Percentiles rank a stretch among this genome's conserved stretches.
phyloP scores from a whole-genome alignment of 2,329 filamentous ascomycete species.

The Pyricularia grisea region DNA sequence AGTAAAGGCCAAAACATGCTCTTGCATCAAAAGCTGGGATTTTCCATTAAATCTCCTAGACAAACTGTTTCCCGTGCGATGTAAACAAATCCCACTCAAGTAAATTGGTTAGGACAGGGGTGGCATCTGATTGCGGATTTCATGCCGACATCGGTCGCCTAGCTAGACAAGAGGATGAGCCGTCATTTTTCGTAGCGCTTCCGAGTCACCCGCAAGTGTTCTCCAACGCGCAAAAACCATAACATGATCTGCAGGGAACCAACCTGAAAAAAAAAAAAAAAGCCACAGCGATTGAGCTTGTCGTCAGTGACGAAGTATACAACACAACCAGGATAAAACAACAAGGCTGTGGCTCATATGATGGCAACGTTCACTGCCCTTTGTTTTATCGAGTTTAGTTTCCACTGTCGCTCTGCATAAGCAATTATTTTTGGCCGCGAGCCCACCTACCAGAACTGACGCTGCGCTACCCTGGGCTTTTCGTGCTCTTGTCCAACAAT shows the following conservation, averaged over 20 bases:
- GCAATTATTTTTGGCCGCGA: neutral
- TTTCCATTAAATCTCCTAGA: neutral
- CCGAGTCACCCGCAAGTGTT: neutral
- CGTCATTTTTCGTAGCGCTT: neutral
- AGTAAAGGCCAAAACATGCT: neutral
- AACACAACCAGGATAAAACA: neutral
- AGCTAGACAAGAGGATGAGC: neutral
- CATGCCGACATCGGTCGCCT: neutral
- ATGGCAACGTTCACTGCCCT: neutral
- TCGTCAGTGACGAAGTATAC: neutral
- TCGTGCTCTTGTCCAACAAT: neutral
- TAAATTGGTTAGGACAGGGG: neutral
- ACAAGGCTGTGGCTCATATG: neutral
- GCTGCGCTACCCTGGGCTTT: neutral
- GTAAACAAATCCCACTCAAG: neutral
- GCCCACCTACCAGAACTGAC: neutral
- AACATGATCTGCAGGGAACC: neutral
- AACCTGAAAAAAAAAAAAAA: neutral
- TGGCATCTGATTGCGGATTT: neutral
- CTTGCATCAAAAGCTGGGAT: neutral
- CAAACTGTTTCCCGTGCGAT: neutral
- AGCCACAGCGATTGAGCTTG: neutral
- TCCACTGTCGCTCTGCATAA: neutral
- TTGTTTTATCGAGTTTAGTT: neutral
- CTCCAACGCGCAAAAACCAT: neutral